Evolutionary conservation across 176 grass and related monocot species (phyloP).

Genomic region (Carex scoparia): DNA sequence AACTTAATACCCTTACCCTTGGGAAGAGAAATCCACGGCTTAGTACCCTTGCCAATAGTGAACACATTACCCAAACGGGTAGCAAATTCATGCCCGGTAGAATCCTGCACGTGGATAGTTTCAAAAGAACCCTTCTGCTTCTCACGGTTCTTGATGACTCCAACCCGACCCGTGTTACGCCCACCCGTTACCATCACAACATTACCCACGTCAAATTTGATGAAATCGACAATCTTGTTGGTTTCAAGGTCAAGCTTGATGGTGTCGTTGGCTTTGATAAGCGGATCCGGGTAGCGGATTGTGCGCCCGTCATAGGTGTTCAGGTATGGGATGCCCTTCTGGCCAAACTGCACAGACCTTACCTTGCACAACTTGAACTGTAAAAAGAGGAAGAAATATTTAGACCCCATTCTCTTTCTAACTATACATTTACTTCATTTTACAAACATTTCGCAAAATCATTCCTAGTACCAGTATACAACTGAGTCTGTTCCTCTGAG

Average conservation of each 20-base stretch:
- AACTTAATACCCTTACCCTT: slow-evolving; percentile 51
- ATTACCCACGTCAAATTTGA: slow-evolving; percentile 50
- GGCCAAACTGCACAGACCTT: slow-evolving; percentile 41
- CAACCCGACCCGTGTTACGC: slow-evolving; percentile 43
- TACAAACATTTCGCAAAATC: background rate
- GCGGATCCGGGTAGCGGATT: slow-evolving; percentile 41
- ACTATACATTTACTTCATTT: background rate
- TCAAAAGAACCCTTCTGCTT: slow-evolving; percentile 40
- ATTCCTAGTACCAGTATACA: background rate
- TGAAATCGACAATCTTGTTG: slow-evolving; percentile 43
- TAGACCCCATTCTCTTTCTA: background rate
- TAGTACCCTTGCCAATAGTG: slow-evolving; percentile 40
- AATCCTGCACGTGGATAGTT: slow-evolving; percentile 37
- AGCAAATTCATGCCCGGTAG: slow-evolving; percentile 36
- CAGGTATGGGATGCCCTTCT: slow-evolving; percentile 47
- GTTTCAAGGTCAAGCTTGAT: slow-evolving; percentile 43
- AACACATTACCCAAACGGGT: slow-evolving; percentile 43
- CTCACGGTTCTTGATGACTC: slow-evolving; percentile 47
- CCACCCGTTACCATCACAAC: slow-evolving; percentile 48
- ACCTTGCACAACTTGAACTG: slow-evolving; percentile 52
- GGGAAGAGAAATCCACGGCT: slow-evolving; percentile 38
- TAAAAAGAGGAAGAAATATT: background rate
- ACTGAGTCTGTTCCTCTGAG: too few species aligned
- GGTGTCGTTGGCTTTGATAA: slow-evolving; percentile 47
- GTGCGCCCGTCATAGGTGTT: slow-evolving; percentile 43